Percentiles rank a stretch among this genome's conserved stretches.
Evolutionary conservation across 2,329 filamentous ascomycete genomes (phyloP).

Genomic region (Rhynchosporium graminicola): DNA sequence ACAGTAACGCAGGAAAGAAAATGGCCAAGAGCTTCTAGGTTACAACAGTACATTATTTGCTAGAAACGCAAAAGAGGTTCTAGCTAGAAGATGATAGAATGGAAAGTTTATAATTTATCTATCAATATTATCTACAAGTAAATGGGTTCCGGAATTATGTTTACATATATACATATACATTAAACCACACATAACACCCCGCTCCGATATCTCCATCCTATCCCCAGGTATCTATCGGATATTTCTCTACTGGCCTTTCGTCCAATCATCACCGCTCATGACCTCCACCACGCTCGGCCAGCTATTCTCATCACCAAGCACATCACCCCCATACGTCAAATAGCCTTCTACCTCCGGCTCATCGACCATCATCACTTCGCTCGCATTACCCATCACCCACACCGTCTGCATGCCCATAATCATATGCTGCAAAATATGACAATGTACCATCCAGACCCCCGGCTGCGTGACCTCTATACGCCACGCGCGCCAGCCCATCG

Average conservation of each 20-base stretch:
- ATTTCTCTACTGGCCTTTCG: conserved; percentile 2
- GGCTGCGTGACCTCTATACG: conserved; percentile 48
- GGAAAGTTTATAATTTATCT: too few species aligned
- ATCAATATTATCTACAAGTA: too few species aligned
- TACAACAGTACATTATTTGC: too few species aligned
- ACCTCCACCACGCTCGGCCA: conserved; percentile 31
- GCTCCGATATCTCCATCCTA: neutral
- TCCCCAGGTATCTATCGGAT: neutral
- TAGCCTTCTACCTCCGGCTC: conserved; percentile 39
- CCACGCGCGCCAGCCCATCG: conserved; percentile 53
- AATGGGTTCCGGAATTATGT: too few species aligned
- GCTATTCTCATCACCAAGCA: conserved; percentile 37
- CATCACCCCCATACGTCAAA: conserved; percentile 39
- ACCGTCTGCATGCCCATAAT: conserved; percentile 46
- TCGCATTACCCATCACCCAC: conserved; percentile 42
- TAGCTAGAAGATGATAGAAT: too few species aligned
- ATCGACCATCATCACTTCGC: conserved; percentile 31
- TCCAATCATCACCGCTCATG: conserved; percentile 7
- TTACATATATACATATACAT: too few species aligned
- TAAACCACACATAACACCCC: too few species aligned
- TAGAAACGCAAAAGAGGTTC: too few species aligned
- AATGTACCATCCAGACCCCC: conserved; percentile 52
- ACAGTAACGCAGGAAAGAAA: too few species aligned
- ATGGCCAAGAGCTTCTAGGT: too few species aligned
- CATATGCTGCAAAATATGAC: conserved; percentile 50